Evolutionary conservation across 1,284 basidiomycete species (phyloP).

Genomic region (Coniferiporia weirii): DNA sequence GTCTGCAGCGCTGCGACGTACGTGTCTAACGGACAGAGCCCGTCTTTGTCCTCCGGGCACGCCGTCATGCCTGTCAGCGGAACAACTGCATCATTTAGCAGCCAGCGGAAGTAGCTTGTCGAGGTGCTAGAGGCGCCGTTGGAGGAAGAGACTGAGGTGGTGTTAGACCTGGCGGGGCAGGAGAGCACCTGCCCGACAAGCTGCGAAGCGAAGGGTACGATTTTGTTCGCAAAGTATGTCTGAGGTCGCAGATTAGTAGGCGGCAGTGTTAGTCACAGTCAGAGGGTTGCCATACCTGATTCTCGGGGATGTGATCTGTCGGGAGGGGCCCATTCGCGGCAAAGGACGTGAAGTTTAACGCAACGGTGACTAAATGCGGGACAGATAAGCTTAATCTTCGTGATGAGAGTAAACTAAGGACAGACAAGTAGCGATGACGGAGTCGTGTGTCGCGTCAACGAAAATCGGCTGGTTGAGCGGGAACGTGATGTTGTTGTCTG

Average conservation of each 20-base stretch:
- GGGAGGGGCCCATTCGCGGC: slow-evolving; percentile 51
- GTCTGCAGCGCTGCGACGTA: slow-evolving; percentile 47
- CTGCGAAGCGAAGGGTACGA: slow-evolving; percentile 51
- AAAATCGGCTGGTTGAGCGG: slow-evolving; percentile 64
- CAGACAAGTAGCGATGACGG: slow-evolving; percentile 36
- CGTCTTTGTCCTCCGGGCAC: slow-evolving; percentile 45
- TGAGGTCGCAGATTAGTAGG: slow-evolving; percentile 19
- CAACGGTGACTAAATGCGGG: slow-evolving; percentile 42
- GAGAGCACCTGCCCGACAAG: slow-evolving; percentile 59
- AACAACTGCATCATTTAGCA: slow-evolving; percentile 55
- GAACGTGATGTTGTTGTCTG: slow-evolving; percentile 60
- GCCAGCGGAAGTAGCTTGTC: slow-evolving; percentile 46
- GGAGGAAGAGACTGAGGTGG: too few relatives aligned
- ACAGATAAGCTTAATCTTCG: too few relatives aligned
- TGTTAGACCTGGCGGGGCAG: slow-evolving; percentile 33
- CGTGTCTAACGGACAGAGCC: slow-evolving; percentile 46
- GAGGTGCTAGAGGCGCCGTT: too few relatives aligned
- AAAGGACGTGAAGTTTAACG: slow-evolving; percentile 59
- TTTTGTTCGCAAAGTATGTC: slow-evolving; percentile 42
- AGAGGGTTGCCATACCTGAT: slow-evolving; percentile 33
- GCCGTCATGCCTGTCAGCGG: slow-evolving; percentile 56
- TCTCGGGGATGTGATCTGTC: slow-evolving; percentile 49
- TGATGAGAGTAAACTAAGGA: neutral
- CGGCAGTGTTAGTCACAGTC: neutral
- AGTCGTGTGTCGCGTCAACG: slow-evolving; percentile 82